phyloP scores from a whole-genome alignment of 148 eudicot genomes.

The Rheum nobile region DNA sequence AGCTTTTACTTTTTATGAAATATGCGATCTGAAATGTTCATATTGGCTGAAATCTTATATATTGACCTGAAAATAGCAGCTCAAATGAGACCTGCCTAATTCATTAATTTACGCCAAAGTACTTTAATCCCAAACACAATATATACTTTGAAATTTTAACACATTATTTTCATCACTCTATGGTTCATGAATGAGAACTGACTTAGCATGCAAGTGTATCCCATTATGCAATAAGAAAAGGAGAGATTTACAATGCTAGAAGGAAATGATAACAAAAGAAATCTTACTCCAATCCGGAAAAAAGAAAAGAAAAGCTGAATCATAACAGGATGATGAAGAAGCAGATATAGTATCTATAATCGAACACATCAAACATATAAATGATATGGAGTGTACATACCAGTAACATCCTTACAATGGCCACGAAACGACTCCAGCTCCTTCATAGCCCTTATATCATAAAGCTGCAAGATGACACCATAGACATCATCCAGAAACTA shows the following conservation, averaged over 20 bases:
- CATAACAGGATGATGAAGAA: background rate
- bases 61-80: too few species aligned
- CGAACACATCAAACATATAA: background rate
- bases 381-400: slow-evolving; percentile 22
- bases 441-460: slow-evolving; percentile 97
- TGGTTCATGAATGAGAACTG: too few species aligned
- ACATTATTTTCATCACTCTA: too few species aligned
- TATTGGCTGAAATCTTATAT: too few species aligned
- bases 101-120: too few species aligned
- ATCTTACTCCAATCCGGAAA: background rate
- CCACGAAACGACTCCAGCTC: slow-evolving; percentile 97
- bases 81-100: too few species aligned
- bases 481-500: background rate
- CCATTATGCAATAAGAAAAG: too few species aligned
- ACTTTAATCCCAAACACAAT: too few species aligned
- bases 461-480: slow-evolving; percentile 80
- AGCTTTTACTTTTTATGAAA: too few species aligned
- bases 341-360: background rate
- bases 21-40: too few species aligned
- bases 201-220: too few species aligned
- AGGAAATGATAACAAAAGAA: background rate
- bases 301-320: background rate
- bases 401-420: slow-evolving; percentile 84
- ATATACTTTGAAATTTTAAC: too few species aligned
- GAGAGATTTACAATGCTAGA: background rate